Base-by-base conservation (phyloP, 2,329 filamentous ascomycete genomes). In the Talaromyces rugulosus region DNA sequence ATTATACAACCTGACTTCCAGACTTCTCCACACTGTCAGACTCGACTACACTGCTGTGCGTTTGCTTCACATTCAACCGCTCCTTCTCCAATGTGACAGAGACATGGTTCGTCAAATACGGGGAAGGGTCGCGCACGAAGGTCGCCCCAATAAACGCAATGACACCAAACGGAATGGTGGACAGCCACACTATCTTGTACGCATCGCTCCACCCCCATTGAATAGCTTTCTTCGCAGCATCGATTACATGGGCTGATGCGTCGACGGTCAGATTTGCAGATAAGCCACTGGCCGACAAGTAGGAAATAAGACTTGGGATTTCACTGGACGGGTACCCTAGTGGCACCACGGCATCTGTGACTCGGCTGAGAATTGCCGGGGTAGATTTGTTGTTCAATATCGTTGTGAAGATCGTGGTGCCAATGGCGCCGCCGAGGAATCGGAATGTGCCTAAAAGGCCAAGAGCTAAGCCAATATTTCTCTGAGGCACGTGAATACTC, bases 111-210 rank as follows among this genome's bases (percentile, higher is more conserved):
- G 42, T 59, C 44, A 52, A 36, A 34, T 52, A 52, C 23, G 57
- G 44, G 14, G 44, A 52, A 31, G 57, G 57, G 27, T 59, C 57
- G n/a, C 44, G 42, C 16, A 59, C 57, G 14, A 59, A 59, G 30
- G 33, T 23, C 2, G 57, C 57, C 2, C 42, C 44, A 7, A 36
- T 44, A 36, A 59, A 52, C 4, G 57, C 57, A 23, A 59, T 59
- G 57, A 59, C 47, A 11, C 57, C 57, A 59, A 59, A 59, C 30
- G 57, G 57, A 4, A 59, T 59, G 2, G 57, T 59, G 50, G 40
- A 18, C 6, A 47, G 28, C 36, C 36, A 58, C 40, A 58, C 51
- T 9, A 53, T 53, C 51, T 53, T 53, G 51, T 53, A 53, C 27
- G 51, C 51, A 53, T 53, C 51, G 27, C 51, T 53, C 51, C 51